Conservation (phyloP, 2,329 filamentous ascomycete species). For the Verticillium albo-atrum region DNA sequence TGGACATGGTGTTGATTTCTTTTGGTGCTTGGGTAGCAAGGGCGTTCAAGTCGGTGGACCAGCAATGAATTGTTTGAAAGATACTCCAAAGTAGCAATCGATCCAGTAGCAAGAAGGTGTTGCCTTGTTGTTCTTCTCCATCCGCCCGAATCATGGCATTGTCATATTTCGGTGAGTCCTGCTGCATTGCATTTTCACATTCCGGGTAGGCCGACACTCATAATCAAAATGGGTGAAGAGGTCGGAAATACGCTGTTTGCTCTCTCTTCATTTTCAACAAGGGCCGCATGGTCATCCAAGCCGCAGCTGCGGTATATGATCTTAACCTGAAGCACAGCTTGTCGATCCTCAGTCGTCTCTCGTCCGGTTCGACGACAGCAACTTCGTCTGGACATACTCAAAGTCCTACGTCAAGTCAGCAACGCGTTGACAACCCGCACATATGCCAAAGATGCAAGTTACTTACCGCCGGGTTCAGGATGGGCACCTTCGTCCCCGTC, state of each 20-base stretch:
- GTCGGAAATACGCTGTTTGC: too few species aligned
- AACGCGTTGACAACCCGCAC: too few species aligned
- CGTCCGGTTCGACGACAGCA: not conserved
- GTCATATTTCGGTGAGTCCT: too few species aligned
- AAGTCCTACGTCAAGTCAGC: constrained; percentile 7
- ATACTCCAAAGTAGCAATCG: not conserved
- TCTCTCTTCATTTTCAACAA: too few species aligned
- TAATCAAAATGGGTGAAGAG: too few species aligned
- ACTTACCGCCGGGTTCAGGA: constrained; percentile 6
- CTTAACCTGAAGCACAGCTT: not conserved
- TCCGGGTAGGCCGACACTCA: too few species aligned
- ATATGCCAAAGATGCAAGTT: accelerated
- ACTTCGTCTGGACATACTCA: constrained; percentile 7
- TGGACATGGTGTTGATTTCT: too few species aligned
- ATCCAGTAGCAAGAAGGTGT: not conserved
- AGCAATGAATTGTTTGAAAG: not conserved
- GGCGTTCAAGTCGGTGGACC: not conserved
- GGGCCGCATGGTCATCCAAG: too few species aligned
- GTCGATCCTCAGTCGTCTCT: not conserved
- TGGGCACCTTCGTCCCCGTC: constrained; percentile 8
- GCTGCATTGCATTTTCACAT: too few species aligned
- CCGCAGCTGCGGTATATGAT: too few species aligned
- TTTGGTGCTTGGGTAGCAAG: not conserved
- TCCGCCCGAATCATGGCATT: too few species aligned
- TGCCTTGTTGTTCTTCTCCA: too few species aligned